Base-by-base conservation (phyloP, 306 rosid species). In the Cucurbita maxima region DNA sequence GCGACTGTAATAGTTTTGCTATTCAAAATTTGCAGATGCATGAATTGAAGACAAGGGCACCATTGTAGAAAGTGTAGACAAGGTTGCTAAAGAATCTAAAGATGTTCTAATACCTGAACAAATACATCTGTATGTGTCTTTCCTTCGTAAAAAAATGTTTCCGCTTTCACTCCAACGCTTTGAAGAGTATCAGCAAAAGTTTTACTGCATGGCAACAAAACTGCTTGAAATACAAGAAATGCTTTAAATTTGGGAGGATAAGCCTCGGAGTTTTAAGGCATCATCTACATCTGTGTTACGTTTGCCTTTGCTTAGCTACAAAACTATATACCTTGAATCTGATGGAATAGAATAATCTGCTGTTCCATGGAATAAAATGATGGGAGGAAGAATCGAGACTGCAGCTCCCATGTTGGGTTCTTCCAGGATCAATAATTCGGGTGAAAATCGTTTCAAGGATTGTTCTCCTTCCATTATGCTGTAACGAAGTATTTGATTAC, bases 391-490 rank as follows among this genome's bases (percentile, higher is more conserved):
- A 55, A 87, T 86, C 71, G 92, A 87, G 80, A 77, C 88, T 19
- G 87, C 91, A 77, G 83, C 78, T 72, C 82, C 86, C 73, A 85
- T 38, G 70, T 89, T 86, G 18, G 87, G 92, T 80, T 87, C 96
- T 80, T 89, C 70, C 45, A 38, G 87, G 64, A 89, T 81, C 84
- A 88, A 58, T 75, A 90, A 70, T 86, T 94, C 98, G n/a, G 98
- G 98, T 70, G 98, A 94, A 80, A 84, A 94, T 73, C 81, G 84
- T 18, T 53, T 81, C 74, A 94, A 79, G 58, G 94, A 87, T 77
- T 90, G 84, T 78, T 90, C 98, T 76, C 96, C 98, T 90, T 94
- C 98, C 97, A 94, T 89, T 86, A 94, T 94, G 78, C 98, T 94
- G 89, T 41, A 79, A 72, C 12, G 80, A 44, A 77, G 10, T 10